A percentile compares a stretch with the other conserved stretches of the same genome.
Conservation (phyloP, 2,329 filamentous ascomycete species). For the Apiospora pterosperma region DNA sequence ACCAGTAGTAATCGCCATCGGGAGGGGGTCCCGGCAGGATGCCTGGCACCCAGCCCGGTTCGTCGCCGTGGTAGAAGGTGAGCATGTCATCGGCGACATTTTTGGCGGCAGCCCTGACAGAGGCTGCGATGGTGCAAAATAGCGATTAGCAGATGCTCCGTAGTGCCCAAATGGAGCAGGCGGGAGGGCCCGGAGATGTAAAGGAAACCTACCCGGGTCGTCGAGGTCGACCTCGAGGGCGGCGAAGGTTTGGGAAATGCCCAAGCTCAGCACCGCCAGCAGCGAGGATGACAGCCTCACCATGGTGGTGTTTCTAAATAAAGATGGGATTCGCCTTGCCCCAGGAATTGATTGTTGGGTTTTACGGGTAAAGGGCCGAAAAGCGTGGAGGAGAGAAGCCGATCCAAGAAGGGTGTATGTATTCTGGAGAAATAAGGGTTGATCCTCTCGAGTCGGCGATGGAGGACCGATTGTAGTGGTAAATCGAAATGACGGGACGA, state of each 20-base stretch:
- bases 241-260: constrained; percentile 17
- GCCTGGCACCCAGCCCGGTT: constrained; percentile 49
- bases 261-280: constrained; percentile 23
- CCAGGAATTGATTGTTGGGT: background rate
- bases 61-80: constrained; percentile 48
- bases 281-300: constrained; percentile 20
- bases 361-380: constrained; percentile 2
- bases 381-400: background rate
- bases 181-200: background rate
- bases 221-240: constrained; percentile 26
- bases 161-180: background rate
- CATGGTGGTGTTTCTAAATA: constrained; percentile 14
- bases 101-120: constrained; percentile 43
- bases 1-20: constrained; percentile 66
- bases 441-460: background rate
- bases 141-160: background rate
- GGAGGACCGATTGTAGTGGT: background rate
- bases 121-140: constrained; percentile 27
- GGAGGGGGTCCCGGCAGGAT: constrained; percentile 55
- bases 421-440: background rate
- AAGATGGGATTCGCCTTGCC: background rate
- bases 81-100: constrained; percentile 49
- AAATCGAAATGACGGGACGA: background rate
- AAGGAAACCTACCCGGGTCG: constrained; percentile 21
- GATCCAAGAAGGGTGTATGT: background rate